Evolutionary conservation across 495 filamentous ascomycete species (phyloP).

Genomic region (Aspergillus cristatus): DNA sequence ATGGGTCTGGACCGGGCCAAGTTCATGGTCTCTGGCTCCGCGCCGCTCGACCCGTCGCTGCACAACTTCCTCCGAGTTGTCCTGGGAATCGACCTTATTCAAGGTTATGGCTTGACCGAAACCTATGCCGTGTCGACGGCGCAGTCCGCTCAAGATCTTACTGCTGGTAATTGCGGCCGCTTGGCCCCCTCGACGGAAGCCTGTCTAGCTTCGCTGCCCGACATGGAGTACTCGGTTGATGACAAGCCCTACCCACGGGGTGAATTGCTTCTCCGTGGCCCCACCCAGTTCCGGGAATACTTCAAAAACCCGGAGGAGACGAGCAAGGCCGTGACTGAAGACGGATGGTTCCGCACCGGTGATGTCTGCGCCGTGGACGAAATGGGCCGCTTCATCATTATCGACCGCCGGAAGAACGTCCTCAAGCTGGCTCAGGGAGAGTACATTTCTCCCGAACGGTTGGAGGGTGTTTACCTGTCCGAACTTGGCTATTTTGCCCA

Average conservation of each 20-base stretch:
- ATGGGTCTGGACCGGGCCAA: constrained; percentile 68
- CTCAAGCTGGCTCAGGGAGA: constrained; percentile 97
- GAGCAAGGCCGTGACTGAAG: constrained; percentile 65
- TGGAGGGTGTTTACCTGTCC: constrained; percentile 88
- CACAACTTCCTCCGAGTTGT: constrained; percentile 83
- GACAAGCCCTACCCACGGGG: constrained; percentile 92
- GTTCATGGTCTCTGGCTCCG: constrained; percentile 79
- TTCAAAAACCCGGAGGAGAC: constrained; percentile 85
- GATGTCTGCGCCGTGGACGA: constrained; percentile 81
- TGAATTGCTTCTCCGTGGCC: constrained; percentile 77
- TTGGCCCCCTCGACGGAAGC: constrained; percentile 58
- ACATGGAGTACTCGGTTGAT: constrained; percentile 86
- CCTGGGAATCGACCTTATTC: constrained; percentile 68
- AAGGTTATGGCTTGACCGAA: constrained; percentile 94
- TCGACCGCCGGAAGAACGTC: constrained; percentile 97
- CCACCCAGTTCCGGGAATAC: constrained; percentile 72
- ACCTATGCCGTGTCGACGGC: constrained; percentile 72
- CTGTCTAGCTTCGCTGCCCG: constrained; percentile 79
- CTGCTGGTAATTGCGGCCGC: constrained; percentile 72
- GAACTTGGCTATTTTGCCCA: constrained; percentile 66
- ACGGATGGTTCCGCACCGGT: constrained; percentile 96
- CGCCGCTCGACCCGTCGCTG: constrained; percentile 78
- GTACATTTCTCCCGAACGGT: constrained; percentile 93
- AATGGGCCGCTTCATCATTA: constrained; percentile 79
- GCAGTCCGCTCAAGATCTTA: constrained; percentile 61